These are phyloP conservation scores for Telopea speciosissima DNA, from an alignment of 177 flowering plant species.

Conservation along the genomic window DNA sequence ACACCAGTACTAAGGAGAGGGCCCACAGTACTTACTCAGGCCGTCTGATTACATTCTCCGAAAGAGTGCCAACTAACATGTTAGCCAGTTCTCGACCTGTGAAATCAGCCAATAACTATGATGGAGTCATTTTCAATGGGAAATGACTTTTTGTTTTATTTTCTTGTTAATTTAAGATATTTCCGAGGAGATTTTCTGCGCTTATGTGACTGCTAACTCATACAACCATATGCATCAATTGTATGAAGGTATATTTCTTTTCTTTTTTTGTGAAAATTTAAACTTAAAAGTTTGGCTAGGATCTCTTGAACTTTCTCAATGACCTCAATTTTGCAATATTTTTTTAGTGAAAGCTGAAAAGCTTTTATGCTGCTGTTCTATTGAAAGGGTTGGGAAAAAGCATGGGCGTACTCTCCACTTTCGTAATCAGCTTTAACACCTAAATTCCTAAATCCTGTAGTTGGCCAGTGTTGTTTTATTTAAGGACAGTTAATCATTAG, in stretches of 20 bases:
- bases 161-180: no score
- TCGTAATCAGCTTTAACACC: background rate
- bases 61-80: background rate
- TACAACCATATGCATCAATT: background rate
- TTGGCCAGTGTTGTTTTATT: background rate
- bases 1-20: no score
- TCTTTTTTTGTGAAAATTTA: no score
- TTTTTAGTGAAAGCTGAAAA: background rate
- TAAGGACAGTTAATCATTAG: background rate
- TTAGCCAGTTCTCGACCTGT: background rate
- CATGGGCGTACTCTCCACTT: background rate
- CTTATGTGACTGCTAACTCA: background rate
- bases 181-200: background rate
- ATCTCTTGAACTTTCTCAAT: no score
- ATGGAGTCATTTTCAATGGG: background rate
- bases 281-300: no score
- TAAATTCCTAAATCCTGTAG: background rate
- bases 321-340: background rate
- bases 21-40: no score
- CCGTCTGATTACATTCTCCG: no score
- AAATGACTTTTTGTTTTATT: no score
- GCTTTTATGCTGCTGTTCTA: background rate
- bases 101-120: background rate
- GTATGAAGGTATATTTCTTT: no score
- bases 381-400: background rate